phyloP scores from a whole-genome alignment of 1,284 basidiomycete species.

The Clitocybe nebularis region DNA sequence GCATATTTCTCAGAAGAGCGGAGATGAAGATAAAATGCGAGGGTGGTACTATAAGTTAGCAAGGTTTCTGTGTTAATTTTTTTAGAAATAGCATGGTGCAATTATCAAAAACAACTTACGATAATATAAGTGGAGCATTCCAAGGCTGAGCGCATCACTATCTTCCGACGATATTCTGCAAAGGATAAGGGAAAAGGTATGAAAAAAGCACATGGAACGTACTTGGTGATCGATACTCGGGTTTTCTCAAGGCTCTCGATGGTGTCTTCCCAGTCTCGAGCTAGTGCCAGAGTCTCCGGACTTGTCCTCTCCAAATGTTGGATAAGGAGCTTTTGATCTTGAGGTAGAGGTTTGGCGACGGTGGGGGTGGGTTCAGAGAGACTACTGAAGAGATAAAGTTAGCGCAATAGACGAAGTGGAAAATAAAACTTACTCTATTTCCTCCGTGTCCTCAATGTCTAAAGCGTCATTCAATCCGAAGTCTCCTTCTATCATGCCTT shows the following conservation, averaged over 20 bases:
- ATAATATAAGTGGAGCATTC: conserved; percentile 73
- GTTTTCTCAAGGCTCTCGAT: conserved; percentile 50
- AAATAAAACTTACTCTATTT: conserved; percentile 36
- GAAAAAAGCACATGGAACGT: conserved; percentile 19
- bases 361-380: conserved; percentile 31
- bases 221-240: conserved; percentile 56
- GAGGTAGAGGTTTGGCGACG: conserved; percentile 33
- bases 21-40: conserved; percentile 92
- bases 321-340: conserved; percentile 63
- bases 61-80: conserved; percentile 63
- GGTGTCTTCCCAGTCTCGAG: conserved; percentile 74
- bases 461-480: conserved; percentile 77
- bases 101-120: conserved; percentile 43
- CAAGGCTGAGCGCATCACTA: conserved; percentile 48
- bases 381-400: conserved; percentile 20
- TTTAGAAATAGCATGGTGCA: conserved; percentile 2
- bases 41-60: conserved; percentile 84
- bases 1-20: conserved; percentile 66
- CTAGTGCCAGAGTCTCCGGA: conserved; percentile 75
- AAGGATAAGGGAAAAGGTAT: conserved; percentile 2
- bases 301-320: conserved; percentile 76
- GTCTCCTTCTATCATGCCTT: conserved; percentile 74
- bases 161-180: conserved; percentile 46
- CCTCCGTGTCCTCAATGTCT: conserved; percentile 34
- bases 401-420: conserved; percentile 1